A percentile compares a stretch with the other conserved stretches of the same genome.
phyloP scores from a whole-genome alignment of 495 filamentous ascomycete genomes.

The Neurospora sp. region DNA sequence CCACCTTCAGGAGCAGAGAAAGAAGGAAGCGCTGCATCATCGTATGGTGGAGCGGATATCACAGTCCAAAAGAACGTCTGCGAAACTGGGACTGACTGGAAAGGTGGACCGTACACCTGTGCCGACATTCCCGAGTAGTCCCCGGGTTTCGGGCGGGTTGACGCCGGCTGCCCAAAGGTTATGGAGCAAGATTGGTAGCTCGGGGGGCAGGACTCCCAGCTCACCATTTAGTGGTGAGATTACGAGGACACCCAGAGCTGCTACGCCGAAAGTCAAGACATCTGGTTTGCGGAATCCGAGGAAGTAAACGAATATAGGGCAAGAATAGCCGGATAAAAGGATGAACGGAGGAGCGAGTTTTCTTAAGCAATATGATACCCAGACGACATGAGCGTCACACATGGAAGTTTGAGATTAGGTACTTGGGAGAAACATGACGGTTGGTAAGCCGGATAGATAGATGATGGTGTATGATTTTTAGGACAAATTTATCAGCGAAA shows the following conservation, averaged over 20 bases:
- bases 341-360: neutral
- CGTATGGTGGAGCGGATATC: conserved; percentile 82
- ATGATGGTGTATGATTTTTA: neutral
- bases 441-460: neutral
- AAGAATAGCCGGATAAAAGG: neutral
- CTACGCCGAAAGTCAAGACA: conserved; percentile 15
- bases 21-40: conserved; percentile 75
- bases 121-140: conserved; percentile 71
- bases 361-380: conserved; percentile 10
- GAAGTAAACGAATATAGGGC: conserved; percentile 3
- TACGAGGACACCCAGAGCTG: conserved; percentile 21
- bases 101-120: conserved; percentile 50
- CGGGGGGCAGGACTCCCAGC: conserved; percentile 36
- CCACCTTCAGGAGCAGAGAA: conserved; percentile 62
- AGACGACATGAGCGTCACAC: neutral
- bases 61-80: conserved; percentile 52
- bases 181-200: conserved; percentile 54
- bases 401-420: neutral
- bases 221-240: conserved; percentile 35
- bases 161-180: conserved; percentile 79
- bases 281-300: conserved; percentile 16
- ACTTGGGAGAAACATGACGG: neutral
- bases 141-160: conserved; percentile 45
- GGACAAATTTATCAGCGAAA: neutral
- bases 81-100: conserved; percentile 39